Base-by-base conservation (phyloP, 352 stramenopile genomes). In the Pythium apleroticum region DNA sequence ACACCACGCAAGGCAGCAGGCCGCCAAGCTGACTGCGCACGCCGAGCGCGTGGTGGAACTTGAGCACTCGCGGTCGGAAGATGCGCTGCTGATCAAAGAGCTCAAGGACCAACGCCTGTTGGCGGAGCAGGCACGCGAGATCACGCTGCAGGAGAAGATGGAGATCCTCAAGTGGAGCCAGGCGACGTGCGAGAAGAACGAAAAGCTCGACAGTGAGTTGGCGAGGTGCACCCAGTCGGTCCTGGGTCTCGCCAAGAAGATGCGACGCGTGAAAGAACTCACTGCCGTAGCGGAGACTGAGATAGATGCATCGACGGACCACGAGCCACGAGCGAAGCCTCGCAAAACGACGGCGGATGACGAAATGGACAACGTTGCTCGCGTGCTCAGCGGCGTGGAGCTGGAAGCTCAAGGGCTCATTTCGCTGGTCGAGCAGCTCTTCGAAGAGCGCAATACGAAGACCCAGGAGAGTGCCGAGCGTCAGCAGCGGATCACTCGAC, bases 91-190 rank as follows among this genome's bases (percentile, higher is more conserved):
- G 30, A 60, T 81, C 31, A 73, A 81, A 27, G 73, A 86, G 8
- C 59, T 89, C 31, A 64, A 58, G 0, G 76, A 85, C 30, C 72
- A 86, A 37, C 55, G 76, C 24, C 61, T 66, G 24, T 20, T 91
- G 8, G 67, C 71, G 17, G 81, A 91, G 55, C 73, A 89, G 41
- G 77, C 80, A 2, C 77, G 79, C 9, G 83, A 90, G n/a, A 88
- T 91, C 27, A 62, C 71, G n/a, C 66, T 43, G 6, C 69, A 81
- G 15, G 83, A 91, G 58, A 90, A 90, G 60, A 63, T 69, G 15
- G 79, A 90, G 31, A 62, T 90, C 12, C 62, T 91, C 22, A 70
- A 80, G 49, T 90, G 83, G 83, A 84, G 79, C 45, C 75, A 88
- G 48, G 63, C 86, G 33, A 74, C 74, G 15, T 88, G 79, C 49